Evolutionary conservation across 108 stramenopile species (phyloP).

Genomic region (Stephanodiscus triporus): DNA sequence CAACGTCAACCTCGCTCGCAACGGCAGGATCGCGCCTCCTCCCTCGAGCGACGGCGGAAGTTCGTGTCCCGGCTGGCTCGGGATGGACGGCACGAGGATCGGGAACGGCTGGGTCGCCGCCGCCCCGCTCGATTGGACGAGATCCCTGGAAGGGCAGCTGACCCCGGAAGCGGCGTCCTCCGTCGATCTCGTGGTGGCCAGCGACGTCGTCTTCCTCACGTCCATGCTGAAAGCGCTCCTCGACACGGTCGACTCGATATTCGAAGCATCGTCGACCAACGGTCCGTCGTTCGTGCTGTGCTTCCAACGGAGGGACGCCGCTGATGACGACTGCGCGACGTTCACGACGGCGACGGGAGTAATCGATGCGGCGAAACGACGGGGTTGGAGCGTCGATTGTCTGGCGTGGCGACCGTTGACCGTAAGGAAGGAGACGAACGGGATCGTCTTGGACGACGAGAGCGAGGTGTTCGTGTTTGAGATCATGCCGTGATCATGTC

Average conservation of each 20-base stretch:
- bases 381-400: constrained; percentile 68
- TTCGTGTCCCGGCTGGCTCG: constrained; percentile 30
- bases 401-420: constrained; percentile 58
- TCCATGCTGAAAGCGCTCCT: constrained; percentile 67
- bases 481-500: not conserved
- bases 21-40: constrained; percentile 12
- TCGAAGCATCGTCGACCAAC: constrained; percentile 33
- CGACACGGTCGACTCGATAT: constrained; percentile 56
- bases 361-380: constrained; percentile 38
- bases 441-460: constrained; percentile 10
- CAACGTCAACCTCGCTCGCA: constrained; percentile 52
- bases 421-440: constrained; percentile 23
- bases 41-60: not conserved
- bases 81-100: constrained; percentile 37
- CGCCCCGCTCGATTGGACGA: constrained; percentile 64
- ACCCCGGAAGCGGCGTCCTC: constrained; percentile 15
- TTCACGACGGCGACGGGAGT: constrained; percentile 68
- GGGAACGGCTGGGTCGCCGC: constrained; percentile 65
- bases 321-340: constrained; percentile 33
- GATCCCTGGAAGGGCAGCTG: constrained; percentile 54
- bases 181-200: constrained; percentile 65
- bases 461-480: constrained; percentile 60
- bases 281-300: constrained; percentile 57
- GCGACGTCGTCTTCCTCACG: constrained; percentile 68
- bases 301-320: constrained; percentile 69